A percentile compares a stretch with the other conserved stretches of the same genome.
phyloP scores from a whole-genome alignment of 23 red algal genomes.

The Cyanidioschyzon merolae region DNA sequence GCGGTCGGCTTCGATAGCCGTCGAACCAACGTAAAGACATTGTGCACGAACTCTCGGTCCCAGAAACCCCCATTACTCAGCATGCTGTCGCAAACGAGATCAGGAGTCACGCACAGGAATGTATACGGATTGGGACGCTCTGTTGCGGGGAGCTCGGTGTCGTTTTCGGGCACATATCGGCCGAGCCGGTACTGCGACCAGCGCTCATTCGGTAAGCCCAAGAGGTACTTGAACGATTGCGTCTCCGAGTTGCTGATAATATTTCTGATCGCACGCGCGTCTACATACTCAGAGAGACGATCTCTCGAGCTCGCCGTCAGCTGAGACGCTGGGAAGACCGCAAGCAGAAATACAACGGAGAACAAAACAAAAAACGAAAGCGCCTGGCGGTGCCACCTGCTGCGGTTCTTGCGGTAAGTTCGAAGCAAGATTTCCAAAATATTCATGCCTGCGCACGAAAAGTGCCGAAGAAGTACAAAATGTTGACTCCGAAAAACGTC shows the following conservation, averaged over 20 bases:
- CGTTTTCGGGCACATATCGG: constrained; percentile 11
- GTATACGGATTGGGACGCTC: neutral
- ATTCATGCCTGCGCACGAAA: no score
- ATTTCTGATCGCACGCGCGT: no score
- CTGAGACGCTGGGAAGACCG: neutral
- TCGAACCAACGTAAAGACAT: neutral
- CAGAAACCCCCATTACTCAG: neutral
- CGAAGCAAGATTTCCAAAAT: no score
- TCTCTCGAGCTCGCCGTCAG: no score
- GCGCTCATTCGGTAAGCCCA: neutral
- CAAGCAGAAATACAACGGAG: neutral
- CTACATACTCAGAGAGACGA: no score
- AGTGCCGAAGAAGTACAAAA: no score
- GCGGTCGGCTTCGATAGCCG: neutral
- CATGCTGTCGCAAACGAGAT: constrained; percentile 7
- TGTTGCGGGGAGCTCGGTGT: neutral
- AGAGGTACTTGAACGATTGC: neutral
- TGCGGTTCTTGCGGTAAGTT: neutral
- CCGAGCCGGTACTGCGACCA: neutral
- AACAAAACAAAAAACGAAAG: neutral
- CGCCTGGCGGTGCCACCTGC: neutral
- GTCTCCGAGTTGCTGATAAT: neutral
- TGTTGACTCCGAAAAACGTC: no score
- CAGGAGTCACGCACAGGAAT: neutral
- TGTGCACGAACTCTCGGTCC: neutral